A percentile compares a stretch with the other conserved stretches of the same genome.
Conservation (phyloP, 371 early-diverging fungal species). For the Mucor piriformis region DNA sequence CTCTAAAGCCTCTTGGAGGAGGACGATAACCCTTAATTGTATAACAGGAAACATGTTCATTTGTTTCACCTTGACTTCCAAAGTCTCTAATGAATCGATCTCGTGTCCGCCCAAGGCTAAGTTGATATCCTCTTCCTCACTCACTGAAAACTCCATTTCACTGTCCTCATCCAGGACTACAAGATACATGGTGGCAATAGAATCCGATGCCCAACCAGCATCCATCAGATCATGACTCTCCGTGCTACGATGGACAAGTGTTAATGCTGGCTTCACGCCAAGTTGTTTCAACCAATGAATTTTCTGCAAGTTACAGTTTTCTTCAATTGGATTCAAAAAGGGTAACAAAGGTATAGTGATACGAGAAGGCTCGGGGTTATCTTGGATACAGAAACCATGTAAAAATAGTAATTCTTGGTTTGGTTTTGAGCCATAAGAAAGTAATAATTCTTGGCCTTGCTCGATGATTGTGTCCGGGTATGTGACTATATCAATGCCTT, state of each 20-base stretch:
- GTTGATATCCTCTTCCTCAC: not conserved
- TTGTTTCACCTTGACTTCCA: conserved; percentile 2
- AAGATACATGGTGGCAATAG: conserved; percentile 30
- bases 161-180: conserved; percentile 33
- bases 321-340: conserved; percentile 20
- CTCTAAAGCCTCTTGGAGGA: conserved; percentile 30
- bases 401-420: conserved; percentile 67
- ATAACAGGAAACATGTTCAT: conserved; percentile 20
- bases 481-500: not conserved
- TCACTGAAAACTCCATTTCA: not conserved
- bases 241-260: not conserved
- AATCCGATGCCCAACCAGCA: conserved; percentile 23
- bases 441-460: conserved; percentile 29
- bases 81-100: not conserved
- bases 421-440: conserved; percentile 66
- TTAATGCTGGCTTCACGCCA: conserved; percentile 17
- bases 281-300: conserved; percentile 23
- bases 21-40: conserved; percentile 25
- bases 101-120: not conserved
- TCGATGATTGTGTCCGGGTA: conserved; percentile 3
- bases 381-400: conserved; percentile 53
- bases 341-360: conserved; percentile 21
- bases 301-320: conserved; percentile 9
- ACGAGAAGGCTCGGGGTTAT: conserved; percentile 34
- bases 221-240: not conserved